These are phyloP conservation scores for Ophiocordyceps robertsii DNA, from an alignment of 2,329 filamentous ascomycete species.

Conservation along the genomic window DNA sequence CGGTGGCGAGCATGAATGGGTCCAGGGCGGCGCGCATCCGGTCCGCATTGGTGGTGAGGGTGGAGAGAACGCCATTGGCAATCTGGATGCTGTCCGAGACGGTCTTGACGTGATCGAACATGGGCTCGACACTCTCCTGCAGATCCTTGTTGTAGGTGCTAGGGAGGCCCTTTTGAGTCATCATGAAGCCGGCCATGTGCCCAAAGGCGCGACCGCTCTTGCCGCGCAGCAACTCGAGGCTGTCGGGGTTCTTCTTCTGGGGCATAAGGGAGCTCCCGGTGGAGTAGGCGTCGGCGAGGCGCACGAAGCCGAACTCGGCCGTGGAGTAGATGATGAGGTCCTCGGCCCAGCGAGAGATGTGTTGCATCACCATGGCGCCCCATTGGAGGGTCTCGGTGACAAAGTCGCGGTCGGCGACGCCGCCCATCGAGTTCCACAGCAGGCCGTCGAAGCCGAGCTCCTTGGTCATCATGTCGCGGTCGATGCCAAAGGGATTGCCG, in stretches of 20 bases:
- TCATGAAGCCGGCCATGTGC: conserved; percentile 65
- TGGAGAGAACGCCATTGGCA: conserved; percentile 66
- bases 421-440: conserved; percentile 64
- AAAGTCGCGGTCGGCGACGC: conserved; percentile 68
- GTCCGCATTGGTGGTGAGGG: conserved; percentile 53
- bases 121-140: conserved; percentile 78
- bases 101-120: conserved; percentile 75
- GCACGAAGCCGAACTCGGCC: conserved; percentile 63
- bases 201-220: conserved; percentile 68
- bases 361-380: conserved; percentile 64
- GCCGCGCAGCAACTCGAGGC: conserved; percentile 56
- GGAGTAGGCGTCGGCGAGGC: conserved; percentile 65
- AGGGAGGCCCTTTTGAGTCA: conserved; percentile 57
- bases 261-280: conserved; percentile 70
- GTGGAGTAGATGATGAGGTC: conserved; percentile 77
- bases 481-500: conserved; percentile 71
- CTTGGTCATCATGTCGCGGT: conserved; percentile 5
- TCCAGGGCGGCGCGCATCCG: conserved; percentile 70
- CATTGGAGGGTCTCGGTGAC: conserved; percentile 72
- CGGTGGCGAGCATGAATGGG: conserved; percentile 70
- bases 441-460: conserved; percentile 71
- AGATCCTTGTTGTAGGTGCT: conserved; percentile 85
- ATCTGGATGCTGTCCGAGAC: conserved; percentile 72
- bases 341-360: conserved; percentile 70
- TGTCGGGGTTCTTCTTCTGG: conserved; percentile 54